Conservation (phyloP, 306 rosid genomes). For the Quercus parvula region DNA sequence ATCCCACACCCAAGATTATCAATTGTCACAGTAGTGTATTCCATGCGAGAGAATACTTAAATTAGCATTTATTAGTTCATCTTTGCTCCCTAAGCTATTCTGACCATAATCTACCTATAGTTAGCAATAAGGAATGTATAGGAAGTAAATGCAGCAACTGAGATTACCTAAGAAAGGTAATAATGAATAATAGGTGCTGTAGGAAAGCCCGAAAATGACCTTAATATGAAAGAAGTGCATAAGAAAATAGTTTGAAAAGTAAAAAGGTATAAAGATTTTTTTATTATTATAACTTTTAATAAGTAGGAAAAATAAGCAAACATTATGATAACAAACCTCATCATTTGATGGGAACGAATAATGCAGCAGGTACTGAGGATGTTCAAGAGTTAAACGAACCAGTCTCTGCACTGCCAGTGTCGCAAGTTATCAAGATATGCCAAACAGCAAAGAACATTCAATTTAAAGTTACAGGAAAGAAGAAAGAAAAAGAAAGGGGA, state of each 20-base stretch:
- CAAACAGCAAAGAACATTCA: background rate
- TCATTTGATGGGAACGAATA: slow-evolving; percentile 54
- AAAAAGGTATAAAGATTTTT: background rate
- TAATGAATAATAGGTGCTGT: background rate
- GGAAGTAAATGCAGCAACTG: background rate
- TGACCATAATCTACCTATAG: background rate
- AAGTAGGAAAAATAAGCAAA: background rate
- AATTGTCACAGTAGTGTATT: background rate
- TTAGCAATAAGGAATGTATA: background rate
- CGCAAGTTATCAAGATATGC: slow-evolving; percentile 31
- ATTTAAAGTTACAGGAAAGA: background rate
- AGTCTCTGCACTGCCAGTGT: slow-evolving; percentile 58
- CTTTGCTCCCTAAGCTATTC: background rate
- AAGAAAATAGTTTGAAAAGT: background rate
- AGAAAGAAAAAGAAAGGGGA: slow-evolving; percentile 17
- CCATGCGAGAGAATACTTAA: background rate
- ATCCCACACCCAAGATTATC: too few relatives aligned
- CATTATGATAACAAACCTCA: slow-evolving; percentile 43
- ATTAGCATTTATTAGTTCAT: background rate
- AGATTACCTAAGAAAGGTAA: background rate
- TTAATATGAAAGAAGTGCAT: background rate
- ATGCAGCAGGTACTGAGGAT: slow-evolving; percentile 61
- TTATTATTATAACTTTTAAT: background rate
- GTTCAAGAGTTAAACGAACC: slow-evolving; percentile 71
- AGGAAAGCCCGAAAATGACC: background rate